Evolutionary conservation across 805 yeast species (phyloP).

Genomic region (Wickerhamomyces bovis): DNA sequence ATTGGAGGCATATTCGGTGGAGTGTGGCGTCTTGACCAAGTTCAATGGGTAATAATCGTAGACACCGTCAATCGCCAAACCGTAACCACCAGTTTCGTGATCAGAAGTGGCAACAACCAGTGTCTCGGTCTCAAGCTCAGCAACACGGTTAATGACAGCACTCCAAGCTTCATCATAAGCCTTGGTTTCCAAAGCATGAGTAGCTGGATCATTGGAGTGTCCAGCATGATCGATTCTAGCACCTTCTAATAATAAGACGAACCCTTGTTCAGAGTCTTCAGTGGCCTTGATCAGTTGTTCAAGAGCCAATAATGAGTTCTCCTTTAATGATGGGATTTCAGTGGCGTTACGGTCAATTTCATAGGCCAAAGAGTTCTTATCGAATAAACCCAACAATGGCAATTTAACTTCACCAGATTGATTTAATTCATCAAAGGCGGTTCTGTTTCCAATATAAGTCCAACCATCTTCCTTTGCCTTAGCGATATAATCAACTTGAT

Average conservation of each 20-base stretch:
- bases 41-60: constrained; percentile 83
- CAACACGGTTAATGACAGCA: constrained; percentile 66
- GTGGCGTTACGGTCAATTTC: constrained; percentile 65
- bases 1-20: constrained; percentile 62
- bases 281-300: constrained; percentile 63
- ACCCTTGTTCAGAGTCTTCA: constrained; percentile 70
- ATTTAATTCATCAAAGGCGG: constrained; percentile 46
- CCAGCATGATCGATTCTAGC: constrained; percentile 94
- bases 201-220: constrained; percentile 86
- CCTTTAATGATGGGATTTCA: constrained; percentile 69
- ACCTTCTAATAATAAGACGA: constrained; percentile 82
- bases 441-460: constrained; percentile 56
- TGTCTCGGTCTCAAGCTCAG: constrained; percentile 67
- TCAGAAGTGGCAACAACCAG: constrained; percentile 78
- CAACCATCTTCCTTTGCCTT: constrained; percentile 59
- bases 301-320: constrained; percentile 68
- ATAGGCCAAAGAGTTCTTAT: constrained; percentile 69
- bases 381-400: constrained; percentile 73
- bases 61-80: constrained; percentile 74
- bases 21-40: constrained; percentile 56
- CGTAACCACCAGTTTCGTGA: constrained; percentile 92
- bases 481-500: constrained; percentile 58
- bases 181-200: constrained; percentile 83
- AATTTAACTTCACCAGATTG: constrained; percentile 50
- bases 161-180: constrained; percentile 79